These are phyloP conservation scores for Xylaria sp. DNA, from an alignment of 2,329 filamentous ascomycete species.

Conservation along the genomic window DNA sequence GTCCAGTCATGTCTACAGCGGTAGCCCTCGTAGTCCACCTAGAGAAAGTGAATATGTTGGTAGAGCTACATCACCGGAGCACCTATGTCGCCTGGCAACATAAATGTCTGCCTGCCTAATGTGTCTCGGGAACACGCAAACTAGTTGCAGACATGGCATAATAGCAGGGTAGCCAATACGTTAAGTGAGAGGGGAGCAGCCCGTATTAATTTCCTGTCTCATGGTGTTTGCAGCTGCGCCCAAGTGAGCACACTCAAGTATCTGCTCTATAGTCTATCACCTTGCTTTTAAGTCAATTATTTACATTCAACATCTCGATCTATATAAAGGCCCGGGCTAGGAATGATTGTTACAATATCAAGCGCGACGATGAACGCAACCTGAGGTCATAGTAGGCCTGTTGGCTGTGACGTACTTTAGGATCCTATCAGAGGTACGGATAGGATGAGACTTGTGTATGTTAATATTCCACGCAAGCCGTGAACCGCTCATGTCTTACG, in stretches of 20 bases:
- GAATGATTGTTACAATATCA: background rate
- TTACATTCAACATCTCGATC: background rate
- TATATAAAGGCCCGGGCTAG: too few relatives aligned
- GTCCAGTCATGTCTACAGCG: background rate
- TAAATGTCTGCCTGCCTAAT: background rate
- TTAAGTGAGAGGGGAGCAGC: constrained; percentile 1
- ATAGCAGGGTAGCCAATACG: background rate
- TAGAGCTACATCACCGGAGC: background rate
- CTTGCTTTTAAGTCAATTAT: background rate
- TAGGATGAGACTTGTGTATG: too few relatives aligned
- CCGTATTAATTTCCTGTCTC: constrained; percentile 24
- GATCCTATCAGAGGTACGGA: too few relatives aligned
- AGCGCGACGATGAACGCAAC: too few relatives aligned
- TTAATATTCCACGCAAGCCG: background rate
- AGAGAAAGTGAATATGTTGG: background rate
- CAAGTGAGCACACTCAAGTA: background rate
- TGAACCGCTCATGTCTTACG: background rate
- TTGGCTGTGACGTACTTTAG: too few relatives aligned
- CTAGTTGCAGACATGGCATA: constrained; percentile 23
- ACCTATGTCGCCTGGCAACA: background rate
- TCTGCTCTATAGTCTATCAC: background rate
- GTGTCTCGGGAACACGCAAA: constrained; percentile 26
- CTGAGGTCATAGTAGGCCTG: too few relatives aligned
- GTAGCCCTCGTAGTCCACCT: background rate
- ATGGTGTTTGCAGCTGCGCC: constrained; percentile 25